Evolutionary conservation across 1,284 basidiomycete genomes (phyloP).

Genomic region (Rhodotorula sp.): DNA sequence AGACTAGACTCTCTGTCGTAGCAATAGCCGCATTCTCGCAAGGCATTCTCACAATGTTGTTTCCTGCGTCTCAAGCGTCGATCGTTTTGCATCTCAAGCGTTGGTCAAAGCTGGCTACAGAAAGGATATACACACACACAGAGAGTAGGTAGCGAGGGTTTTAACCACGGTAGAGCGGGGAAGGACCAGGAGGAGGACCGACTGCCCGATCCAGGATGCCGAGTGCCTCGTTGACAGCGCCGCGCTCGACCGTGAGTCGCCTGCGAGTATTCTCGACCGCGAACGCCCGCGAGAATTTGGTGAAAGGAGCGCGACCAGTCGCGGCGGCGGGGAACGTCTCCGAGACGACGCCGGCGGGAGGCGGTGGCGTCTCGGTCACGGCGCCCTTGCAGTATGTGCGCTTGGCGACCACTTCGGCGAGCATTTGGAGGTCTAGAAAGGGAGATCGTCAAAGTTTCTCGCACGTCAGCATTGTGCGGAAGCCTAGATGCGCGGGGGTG

Average conservation of each 20-base stretch:
- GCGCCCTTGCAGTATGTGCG: constrained; percentile 40
- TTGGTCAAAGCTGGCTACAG: too few species aligned
- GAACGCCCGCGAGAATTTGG: neutral
- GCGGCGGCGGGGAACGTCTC: neutral
- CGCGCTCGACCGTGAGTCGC: constrained; percentile 40
- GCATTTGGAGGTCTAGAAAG: constrained; percentile 42
- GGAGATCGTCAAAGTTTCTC: too few species aligned
- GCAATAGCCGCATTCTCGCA: neutral
- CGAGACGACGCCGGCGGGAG: constrained; percentile 1
- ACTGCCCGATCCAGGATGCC: constrained; percentile 35
- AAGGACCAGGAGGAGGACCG: neutral
- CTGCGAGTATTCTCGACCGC: constrained; percentile 3
- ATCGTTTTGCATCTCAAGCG: neutral
- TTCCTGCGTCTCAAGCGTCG: too few species aligned
- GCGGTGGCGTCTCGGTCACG: constrained; percentile 4
- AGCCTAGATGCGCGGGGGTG: too few species aligned
- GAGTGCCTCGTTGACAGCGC: constrained; percentile 42
- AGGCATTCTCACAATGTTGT: too few species aligned
- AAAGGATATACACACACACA: too few species aligned
- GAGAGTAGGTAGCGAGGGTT: too few species aligned
- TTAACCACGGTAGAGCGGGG: too few species aligned
- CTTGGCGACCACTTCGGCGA: constrained; percentile 46
- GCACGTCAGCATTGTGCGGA: too few species aligned
- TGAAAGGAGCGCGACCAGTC: constrained; percentile 7
- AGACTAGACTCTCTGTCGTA: neutral